Conservation (phyloP, 768 basidiomycete species). For the Dioszegia aurantiaca region DNA sequence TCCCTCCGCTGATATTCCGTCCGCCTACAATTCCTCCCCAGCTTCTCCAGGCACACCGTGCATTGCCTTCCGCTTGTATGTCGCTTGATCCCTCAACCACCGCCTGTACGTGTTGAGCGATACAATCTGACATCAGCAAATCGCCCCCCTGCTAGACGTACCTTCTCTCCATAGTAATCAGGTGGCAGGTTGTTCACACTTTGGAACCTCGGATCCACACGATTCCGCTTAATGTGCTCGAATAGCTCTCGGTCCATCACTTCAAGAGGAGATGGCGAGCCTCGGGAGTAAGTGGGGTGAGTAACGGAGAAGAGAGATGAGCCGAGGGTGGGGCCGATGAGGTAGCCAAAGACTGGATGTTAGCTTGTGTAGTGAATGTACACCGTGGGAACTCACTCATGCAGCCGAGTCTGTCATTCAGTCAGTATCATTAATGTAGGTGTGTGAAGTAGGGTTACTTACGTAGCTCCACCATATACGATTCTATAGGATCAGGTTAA, state of each 20-base stretch:
- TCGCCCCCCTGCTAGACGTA: conserved; percentile 18
- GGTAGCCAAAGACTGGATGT: conserved; percentile 45
- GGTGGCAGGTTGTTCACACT: conserved; percentile 52
- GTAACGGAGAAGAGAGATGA: conserved; percentile 47
- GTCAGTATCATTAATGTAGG: not conserved
- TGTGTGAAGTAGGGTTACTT: not conserved
- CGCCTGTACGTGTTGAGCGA: conserved; percentile 48
- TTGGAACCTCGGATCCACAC: conserved; percentile 52
- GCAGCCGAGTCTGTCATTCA: conserved; percentile 31
- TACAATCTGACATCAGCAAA: conserved; percentile 39
- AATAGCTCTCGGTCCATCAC: conserved; percentile 47
- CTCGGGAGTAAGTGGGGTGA: conserved; percentile 34
- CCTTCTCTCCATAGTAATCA: conserved; percentile 52
- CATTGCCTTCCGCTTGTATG: conserved; percentile 51
- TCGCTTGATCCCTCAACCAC: conserved; percentile 53
- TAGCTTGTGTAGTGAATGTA: not conserved
- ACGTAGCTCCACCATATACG: conserved; percentile 9
- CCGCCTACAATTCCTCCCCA: conserved; percentile 2
- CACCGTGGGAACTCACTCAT: conserved; percentile 35
- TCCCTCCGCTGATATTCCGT: no score
- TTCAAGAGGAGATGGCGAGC: conserved; percentile 35
- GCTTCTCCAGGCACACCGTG: conserved; percentile 52
- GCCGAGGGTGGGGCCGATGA: conserved; percentile 50
- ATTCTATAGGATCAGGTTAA: conserved; percentile 1
- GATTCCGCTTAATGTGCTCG: conserved; percentile 45